phyloP scores from a whole-genome alignment of 768 basidiomycete species.

The Fomitopsis serialis region DNA sequence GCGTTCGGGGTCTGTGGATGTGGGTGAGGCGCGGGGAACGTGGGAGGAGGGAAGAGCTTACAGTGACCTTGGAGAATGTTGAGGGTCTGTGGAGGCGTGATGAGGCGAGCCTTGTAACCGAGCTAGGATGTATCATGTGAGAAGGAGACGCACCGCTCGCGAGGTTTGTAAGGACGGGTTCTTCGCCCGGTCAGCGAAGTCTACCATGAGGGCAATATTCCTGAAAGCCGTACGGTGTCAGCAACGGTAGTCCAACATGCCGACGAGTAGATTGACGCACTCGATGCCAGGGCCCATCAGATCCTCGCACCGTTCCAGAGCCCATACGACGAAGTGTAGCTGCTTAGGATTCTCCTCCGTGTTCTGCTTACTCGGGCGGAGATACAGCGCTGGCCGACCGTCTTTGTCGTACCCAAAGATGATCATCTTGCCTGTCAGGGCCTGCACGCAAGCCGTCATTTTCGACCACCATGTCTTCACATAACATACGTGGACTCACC shows the following conservation, averaged over 20 bases:
- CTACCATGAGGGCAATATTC: conserved; percentile 65
- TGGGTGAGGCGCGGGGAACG: not conserved
- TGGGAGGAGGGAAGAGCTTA: not conserved
- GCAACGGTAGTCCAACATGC: not conserved
- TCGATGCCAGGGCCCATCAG: conserved; percentile 81
- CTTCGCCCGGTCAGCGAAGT: conserved; percentile 72
- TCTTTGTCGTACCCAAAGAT: conserved; percentile 68
- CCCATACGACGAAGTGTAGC: conserved; percentile 70
- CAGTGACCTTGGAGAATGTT: conserved; percentile 73
- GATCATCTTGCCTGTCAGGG: conserved; percentile 78
- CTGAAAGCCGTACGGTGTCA: conserved; percentile 28
- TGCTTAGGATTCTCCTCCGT: conserved; percentile 65
- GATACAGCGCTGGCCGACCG: conserved; percentile 65
- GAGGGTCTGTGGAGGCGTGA: conserved; percentile 16
- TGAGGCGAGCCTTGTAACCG: not conserved
- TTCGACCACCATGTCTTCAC: not conserved
- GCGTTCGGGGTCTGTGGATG: conserved; percentile 61
- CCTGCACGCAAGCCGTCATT: conserved; percentile 31
- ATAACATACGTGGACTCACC: conserved; percentile 30
- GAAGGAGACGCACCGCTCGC: conserved; percentile 26
- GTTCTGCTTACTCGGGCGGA: conserved; percentile 70
- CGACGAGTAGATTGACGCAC: conserved; percentile 33
- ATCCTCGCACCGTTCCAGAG: conserved; percentile 71
- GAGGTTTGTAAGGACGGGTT: conserved; percentile 37
- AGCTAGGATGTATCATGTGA: not conserved